Evolutionary conservation across 306 rosid species (phyloP).

Genomic region (Datisca glomerata): DNA sequence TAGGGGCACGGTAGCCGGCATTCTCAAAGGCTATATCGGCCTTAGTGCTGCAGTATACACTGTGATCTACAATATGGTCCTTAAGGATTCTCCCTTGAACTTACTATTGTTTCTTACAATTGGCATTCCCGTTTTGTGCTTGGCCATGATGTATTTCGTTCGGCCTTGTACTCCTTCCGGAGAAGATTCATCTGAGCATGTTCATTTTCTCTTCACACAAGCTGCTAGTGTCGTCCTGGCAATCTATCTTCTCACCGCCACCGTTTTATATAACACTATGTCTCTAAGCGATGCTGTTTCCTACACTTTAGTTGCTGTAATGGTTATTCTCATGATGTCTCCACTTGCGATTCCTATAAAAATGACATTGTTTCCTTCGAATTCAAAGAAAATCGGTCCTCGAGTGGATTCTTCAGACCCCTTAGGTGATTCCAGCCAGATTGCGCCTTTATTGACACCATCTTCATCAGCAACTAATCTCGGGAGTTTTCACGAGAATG

Average conservation of each 20-base stretch:
- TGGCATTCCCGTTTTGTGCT: constrained; percentile 44
- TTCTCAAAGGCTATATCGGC: constrained; percentile 80
- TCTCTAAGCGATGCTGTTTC: constrained; percentile 34
- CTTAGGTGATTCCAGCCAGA: constrained; percentile 21
- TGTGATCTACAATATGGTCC: constrained; percentile 37
- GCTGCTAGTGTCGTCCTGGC: constrained; percentile 63
- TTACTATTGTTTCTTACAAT: constrained; percentile 51
- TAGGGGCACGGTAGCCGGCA: constrained; percentile 74
- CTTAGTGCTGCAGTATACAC: constrained; percentile 76
- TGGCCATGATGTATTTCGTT: constrained; percentile 60
- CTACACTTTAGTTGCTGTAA: constrained; percentile 41
- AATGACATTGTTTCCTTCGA: constrained; percentile 60
- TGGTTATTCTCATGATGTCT: constrained; percentile 51
- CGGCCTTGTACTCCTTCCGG: constrained; percentile 73
- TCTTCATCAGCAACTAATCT: constrained; percentile 47
- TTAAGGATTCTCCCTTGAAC: constrained; percentile 38
- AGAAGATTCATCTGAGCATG: constrained; percentile 66
- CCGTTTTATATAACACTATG: constrained; percentile 24
- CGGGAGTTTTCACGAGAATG: constrained; percentile 38
- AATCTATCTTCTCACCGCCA: constrained; percentile 38
- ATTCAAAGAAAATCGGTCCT: constrained; percentile 12
- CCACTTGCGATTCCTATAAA: constrained; percentile 70
- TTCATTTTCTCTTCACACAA: constrained; percentile 60
- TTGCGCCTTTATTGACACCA: constrained; percentile 46
- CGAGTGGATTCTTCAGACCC: constrained; percentile 30